phyloP scores from a whole-genome alignment of 2,329 filamentous ascomycete genomes.

The Colletotrichum viniferum region DNA sequence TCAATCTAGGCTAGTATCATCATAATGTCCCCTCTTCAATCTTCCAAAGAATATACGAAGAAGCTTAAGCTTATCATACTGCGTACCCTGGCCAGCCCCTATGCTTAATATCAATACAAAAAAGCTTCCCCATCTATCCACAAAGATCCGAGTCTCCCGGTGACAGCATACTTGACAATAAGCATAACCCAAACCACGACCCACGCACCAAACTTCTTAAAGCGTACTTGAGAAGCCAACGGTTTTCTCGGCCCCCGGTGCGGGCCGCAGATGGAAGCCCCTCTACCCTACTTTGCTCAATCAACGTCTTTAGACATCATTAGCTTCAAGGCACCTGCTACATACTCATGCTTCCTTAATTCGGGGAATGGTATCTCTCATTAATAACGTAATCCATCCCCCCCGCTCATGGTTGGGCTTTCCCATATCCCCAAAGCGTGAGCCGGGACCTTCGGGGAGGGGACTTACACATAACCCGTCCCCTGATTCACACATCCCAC shows the following conservation, averaged over 20 bases:
- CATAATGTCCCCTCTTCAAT: not conserved
- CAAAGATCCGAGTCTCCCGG: not conserved
- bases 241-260: not conserved
- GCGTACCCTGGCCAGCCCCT: not conserved
- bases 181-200: not conserved
- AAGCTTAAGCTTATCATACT: not conserved
- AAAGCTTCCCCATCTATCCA: not conserved
- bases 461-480: not conserved
- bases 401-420: not conserved
- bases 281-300: not conserved
- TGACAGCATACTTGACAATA: not conserved
- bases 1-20: not conserved
- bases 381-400: not conserved
- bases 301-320: not conserved
- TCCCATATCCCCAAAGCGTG: not conserved
- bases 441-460: not conserved
- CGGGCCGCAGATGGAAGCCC: not conserved
- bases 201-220: not conserved
- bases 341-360: not conserved
- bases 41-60: not conserved
- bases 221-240: not conserved
- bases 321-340: not conserved
- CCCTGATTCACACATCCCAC: not conserved
- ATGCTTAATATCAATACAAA: not conserved
- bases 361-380: fast-evolving